Base-by-base conservation (phyloP, 2,329 filamentous ascomycete genomes). In the Helotiales sp. region DNA sequence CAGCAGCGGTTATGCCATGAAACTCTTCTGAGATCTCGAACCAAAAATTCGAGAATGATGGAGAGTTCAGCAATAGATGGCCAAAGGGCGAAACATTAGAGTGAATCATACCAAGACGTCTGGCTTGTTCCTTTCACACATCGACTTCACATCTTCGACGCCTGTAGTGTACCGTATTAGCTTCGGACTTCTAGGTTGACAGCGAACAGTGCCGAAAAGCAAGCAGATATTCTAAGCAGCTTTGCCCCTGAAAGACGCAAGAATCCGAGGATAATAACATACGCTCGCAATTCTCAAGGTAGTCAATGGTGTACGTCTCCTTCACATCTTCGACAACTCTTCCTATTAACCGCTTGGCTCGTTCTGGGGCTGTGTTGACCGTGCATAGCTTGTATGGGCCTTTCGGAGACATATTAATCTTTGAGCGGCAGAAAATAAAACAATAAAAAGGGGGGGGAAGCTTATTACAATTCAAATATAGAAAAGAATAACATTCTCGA, bases 291-390 rank as follows among this genome's bases (percentile, higher is more conserved):
- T 90, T 89, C 33, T 76, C 84, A 24, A 81, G 77, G 68, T 89
- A 78, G 34, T 80, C 74, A 63, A 90, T 88, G 1, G 77, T 82
- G 71, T 88, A 89, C 36, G 74, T 74, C 55, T 87, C 84, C 69
- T 84, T 85, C 30, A 90, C 72, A 12, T 78, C 79, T 55, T 87
- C 82, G 10, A 81, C 77, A 34, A 90, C 72, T 0, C 82, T 78
- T 10, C 86, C 85, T 65, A 88, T 81, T 31, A 90, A 72, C 7
- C 76, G 73, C 72, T 84, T 82, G 31, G 86, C 87, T 55, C 86
- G 77, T 61, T 87, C 85, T 0, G 86, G 86, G 1, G 81, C 84
- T 1, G 81, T 88, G 73, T 89, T 89, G 63, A 89, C 85, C 1
- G 85, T 89, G 29, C 88, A 80, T 12, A 89, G 79, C 65, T 77